Evolutionary conservation across 306 rosid species (phyloP).

Genomic region (Acmispon strigosus): DNA sequence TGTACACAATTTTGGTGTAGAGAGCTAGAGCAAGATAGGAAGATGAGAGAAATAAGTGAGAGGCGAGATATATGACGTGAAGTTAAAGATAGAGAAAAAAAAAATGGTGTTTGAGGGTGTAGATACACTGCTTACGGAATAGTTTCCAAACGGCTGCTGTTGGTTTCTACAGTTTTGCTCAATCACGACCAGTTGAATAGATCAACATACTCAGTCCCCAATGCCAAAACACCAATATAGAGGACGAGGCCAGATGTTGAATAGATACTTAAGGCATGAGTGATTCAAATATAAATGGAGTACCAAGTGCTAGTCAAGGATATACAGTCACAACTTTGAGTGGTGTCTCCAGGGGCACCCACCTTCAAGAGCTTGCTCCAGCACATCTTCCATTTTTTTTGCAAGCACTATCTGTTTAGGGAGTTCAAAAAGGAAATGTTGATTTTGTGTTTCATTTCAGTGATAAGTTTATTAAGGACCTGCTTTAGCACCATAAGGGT

Average conservation of each 20-base stretch:
- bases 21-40: too few species aligned
- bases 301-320: not conserved
- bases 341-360: constrained; percentile 80
- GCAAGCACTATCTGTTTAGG: constrained; percentile 53
- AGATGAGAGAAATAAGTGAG: too few species aligned
- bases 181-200: not conserved
- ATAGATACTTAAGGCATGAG: not conserved
- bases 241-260: not conserved
- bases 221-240: not conserved
- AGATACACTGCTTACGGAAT: too few species aligned
- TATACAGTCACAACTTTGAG: constrained; percentile 54
- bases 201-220: not conserved
- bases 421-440: not conserved
- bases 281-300: not conserved
- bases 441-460: constrained; percentile 1
- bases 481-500: not conserved
- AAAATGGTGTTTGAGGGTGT: too few species aligned
- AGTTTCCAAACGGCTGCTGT: not conserved
- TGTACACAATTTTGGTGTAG: too few species aligned
- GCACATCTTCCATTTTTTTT: constrained; percentile 74
- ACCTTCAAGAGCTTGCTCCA: constrained; percentile 75
- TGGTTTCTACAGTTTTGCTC: not conserved
- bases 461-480: constrained; percentile 1
- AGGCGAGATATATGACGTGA: too few species aligned
- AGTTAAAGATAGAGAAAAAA: too few species aligned